Percentiles rank a stretch among this genome's conserved stretches.
Evolutionary conservation across 805 yeast species (phyloP).

Genomic region (Suhomyces prunicola): DNA sequence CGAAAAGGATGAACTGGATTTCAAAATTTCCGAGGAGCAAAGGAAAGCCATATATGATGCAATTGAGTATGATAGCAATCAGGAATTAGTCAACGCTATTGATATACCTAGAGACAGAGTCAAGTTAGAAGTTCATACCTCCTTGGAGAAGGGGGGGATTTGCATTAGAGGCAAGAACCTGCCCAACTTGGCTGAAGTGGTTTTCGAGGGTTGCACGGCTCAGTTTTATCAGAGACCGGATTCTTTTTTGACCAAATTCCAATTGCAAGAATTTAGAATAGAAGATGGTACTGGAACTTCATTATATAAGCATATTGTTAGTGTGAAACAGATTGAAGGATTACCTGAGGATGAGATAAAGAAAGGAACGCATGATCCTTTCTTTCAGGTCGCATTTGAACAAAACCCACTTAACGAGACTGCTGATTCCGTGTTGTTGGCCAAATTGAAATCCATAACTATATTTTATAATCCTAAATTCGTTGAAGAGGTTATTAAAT

Average conservation of each 20-base stretch:
- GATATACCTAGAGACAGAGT: conserved; percentile 74
- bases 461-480: conserved; percentile 85
- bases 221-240: conserved; percentile 75
- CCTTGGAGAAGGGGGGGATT: conserved; percentile 74
- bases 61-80: conserved; percentile 79
- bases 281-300: conserved; percentile 83
- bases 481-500: conserved; percentile 66
- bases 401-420: conserved; percentile 78
- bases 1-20: conserved; percentile 34
- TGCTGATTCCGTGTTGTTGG: conserved; percentile 75
- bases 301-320: conserved; percentile 81
- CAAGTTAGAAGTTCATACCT: conserved; percentile 62
- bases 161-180: conserved; percentile 48
- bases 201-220: conserved; percentile 78
- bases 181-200: conserved; percentile 64
- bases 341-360: conserved; percentile 10
- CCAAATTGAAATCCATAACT: conserved; percentile 81
- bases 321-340: conserved; percentile 57
- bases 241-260: conserved; percentile 68
- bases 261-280: conserved; percentile 75
- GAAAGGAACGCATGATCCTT: conserved; percentile 51
- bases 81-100: conserved; percentile 47
- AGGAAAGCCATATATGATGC: conserved; percentile 87
- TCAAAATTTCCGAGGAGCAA: conserved; percentile 74
- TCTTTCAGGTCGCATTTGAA: conserved; percentile 80